Conservation (phyloP, 768 basidiomycete species). For the Mrakia frigida region DNA sequence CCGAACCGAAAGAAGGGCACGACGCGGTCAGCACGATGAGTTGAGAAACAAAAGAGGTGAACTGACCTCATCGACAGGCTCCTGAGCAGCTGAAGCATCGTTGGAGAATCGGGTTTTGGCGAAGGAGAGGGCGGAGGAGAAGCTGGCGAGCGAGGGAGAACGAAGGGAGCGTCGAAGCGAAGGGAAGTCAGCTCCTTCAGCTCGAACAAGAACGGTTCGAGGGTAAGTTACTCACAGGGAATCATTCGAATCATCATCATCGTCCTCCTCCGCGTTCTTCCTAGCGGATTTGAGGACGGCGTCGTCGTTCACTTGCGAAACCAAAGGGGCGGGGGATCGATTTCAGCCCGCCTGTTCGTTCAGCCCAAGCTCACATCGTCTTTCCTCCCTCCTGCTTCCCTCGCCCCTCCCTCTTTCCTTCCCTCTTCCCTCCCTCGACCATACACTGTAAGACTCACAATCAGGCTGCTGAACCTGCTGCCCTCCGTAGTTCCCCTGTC, state of each 20-base stretch:
- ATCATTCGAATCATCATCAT: slow-evolving; percentile 26
- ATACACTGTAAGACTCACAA: neutral
- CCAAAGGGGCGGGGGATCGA: neutral
- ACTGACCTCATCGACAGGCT: slow-evolving; percentile 25
- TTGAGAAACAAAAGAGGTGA: neutral
- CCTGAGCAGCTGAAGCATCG: slow-evolving; percentile 10
- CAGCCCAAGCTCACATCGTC: neutral
- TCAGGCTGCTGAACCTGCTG: slow-evolving; percentile 10
- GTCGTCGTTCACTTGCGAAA: slow-evolving; percentile 24
- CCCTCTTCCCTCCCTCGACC: too few relatives aligned
- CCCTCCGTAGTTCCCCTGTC: slow-evolving; percentile 10
- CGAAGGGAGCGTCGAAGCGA: neutral
- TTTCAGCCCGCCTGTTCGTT: neutral
- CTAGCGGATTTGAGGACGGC: slow-evolving; percentile 26
- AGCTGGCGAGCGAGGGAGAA: too few relatives aligned
- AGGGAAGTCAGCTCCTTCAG: neutral
- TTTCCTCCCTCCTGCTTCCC: neutral
- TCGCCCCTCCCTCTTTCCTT: too few relatives aligned
- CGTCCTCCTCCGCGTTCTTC: slow-evolving; percentile 23
- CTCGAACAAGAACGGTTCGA: neutral
- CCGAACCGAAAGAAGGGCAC: too few relatives aligned
- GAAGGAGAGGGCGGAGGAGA: slow-evolving; percentile 28
- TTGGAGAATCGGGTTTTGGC: slow-evolving; percentile 23
- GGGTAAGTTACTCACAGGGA: slow-evolving; percentile 12
- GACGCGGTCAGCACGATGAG: neutral